A percentile compares a stretch with the other conserved stretches of the same genome.
Evolutionary conservation across 352 stramenopile genomes (phyloP).

Genomic region (Phytophthora syringae): DNA sequence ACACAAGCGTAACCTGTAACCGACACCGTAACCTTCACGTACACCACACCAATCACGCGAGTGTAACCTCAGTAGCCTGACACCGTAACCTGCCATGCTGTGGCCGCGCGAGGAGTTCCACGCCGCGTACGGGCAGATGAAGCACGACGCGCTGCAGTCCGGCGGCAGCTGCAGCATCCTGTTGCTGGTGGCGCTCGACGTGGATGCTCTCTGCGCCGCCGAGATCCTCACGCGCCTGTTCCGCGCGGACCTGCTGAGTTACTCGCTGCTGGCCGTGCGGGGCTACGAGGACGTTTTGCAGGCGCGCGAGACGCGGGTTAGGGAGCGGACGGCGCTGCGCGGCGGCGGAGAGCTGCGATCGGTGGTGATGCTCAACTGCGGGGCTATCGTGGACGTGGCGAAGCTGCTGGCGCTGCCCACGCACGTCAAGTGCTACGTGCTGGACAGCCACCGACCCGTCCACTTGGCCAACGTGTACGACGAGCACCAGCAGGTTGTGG

Average conservation of each 20-base stretch:
- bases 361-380: conserved; percentile 95
- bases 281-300: conserved; percentile 88
- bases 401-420: conserved; percentile 77
- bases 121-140: conserved; percentile 84
- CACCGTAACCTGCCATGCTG: conserved; percentile 68
- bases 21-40: no score
- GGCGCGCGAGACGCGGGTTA: conserved; percentile 73
- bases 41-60: no score
- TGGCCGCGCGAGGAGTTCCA: conserved; percentile 90
- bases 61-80: no score
- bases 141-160: conserved; percentile 74
- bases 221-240: conserved; percentile 92
- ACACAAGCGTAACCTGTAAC: no score
- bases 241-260: conserved; percentile 80
- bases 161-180: conserved; percentile 84
- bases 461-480: conserved; percentile 97
- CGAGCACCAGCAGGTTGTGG: conserved; percentile 72
- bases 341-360: conserved; percentile 79
- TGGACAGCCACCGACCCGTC: conserved; percentile 96
- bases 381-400: conserved; percentile 92
- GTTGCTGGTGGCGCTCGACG: conserved; percentile 94
- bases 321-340: conserved; percentile 46
- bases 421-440: conserved; percentile 91
- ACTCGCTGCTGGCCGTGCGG: conserved; percentile 74
- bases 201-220: conserved; percentile 94